Conservation (phyloP, 129 eudicot species). For the Logfia minima region DNA sequence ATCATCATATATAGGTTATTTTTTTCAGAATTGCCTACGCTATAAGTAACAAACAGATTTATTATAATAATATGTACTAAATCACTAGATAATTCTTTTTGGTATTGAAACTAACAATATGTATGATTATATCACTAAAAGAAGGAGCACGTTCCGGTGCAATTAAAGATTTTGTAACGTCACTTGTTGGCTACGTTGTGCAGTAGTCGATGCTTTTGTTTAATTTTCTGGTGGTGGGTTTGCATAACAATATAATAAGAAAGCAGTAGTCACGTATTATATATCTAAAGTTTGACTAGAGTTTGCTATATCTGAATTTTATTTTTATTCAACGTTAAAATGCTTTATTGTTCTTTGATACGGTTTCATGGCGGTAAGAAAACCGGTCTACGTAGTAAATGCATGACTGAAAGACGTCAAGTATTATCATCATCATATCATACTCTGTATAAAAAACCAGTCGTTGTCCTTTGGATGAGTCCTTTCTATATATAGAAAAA, state of each 20-base stretch:
- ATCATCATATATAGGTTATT: too few species aligned
- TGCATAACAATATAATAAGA: neutral
- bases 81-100: too few species aligned
- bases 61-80: neutral
- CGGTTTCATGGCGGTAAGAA: neutral
- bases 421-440: too few species aligned
- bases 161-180: neutral
- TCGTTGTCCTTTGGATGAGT: too few species aligned
- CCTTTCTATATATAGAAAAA: too few species aligned
- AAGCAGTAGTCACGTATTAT: too few species aligned
- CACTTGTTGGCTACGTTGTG: conserved; percentile 1
- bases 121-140: neutral
- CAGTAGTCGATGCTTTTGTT: neutral
- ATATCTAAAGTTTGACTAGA: too few species aligned
- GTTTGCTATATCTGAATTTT: too few species aligned
- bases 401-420: neutral
- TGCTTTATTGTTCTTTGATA: too few species aligned
- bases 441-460: too few species aligned
- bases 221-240: neutral
- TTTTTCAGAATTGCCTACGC: too few species aligned
- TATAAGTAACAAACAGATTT: neutral
- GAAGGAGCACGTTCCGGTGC: conserved; percentile 7
- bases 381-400: neutral
- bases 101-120: too few species aligned
- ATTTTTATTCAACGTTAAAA: neutral